Percentiles rank a stretch among this genome's conserved stretches.
Conservation (phyloP, 2,329 filamentous ascomycete genomes). For the Colletotrichum magnum region DNA sequence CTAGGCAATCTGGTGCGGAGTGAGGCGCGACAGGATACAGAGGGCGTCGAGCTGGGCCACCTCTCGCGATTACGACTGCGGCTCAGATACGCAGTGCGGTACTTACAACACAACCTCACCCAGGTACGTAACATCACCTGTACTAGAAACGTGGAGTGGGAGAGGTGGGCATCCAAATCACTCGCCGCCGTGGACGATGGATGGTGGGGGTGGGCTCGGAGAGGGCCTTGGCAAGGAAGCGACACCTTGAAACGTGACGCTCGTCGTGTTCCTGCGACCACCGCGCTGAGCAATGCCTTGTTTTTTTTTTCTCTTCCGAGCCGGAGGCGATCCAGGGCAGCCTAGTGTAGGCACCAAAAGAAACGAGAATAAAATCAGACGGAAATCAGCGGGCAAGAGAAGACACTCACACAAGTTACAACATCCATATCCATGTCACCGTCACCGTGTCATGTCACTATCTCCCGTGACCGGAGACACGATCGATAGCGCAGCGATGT, state of each 20-base stretch:
- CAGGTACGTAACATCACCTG: not conserved
- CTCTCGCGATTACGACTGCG: conserved; percentile 32
- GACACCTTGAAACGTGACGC: conserved; percentile 32
- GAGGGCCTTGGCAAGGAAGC: conserved; percentile 29
- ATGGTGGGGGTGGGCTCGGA: conserved; percentile 37
- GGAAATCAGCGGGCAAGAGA: not conserved
- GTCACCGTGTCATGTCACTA: conserved; percentile 17
- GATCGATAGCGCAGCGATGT: no score
- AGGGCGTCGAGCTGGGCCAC: conserved; percentile 1
- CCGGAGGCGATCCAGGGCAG: no score
- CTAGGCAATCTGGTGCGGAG: not conserved
- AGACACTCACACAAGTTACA: no score
- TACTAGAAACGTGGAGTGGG: not conserved
- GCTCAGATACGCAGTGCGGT: conserved; percentile 6
- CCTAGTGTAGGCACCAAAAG: not conserved
- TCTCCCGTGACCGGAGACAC: not conserved
- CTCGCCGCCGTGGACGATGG: conserved; percentile 17
- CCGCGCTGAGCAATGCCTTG: no score
- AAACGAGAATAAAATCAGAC: not conserved
- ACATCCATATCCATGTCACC: not conserved
- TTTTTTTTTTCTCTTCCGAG: no score
- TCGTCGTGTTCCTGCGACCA: conserved; percentile 18
- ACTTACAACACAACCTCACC: no score
- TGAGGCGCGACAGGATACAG: not conserved
- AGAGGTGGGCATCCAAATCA: conserved; percentile 8